A percentile compares a stretch with the other conserved stretches of the same genome.
These are phyloP conservation scores for Chaetomiaceae sp. DNA, from an alignment of 2,329 filamentous ascomycete genomes.

Conservation along the genomic window DNA sequence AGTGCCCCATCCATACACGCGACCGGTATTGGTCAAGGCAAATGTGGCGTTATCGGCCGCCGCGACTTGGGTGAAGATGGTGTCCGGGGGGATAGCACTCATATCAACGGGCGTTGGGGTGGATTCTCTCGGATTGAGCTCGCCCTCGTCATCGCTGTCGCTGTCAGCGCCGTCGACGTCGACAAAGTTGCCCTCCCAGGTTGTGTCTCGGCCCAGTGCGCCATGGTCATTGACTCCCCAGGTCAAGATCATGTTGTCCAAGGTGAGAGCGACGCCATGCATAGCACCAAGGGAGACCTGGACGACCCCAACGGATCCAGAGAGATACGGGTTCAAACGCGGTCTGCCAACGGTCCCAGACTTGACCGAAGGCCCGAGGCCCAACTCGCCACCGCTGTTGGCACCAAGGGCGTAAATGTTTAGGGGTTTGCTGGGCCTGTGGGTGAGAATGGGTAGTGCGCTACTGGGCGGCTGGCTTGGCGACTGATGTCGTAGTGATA, in stretches of 20 bases:
- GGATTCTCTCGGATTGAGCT: slow-evolving; percentile 58
- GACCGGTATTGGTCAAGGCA: slow-evolving; percentile 67
- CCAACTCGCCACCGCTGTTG: slow-evolving; percentile 72
- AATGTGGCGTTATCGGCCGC: slow-evolving; percentile 72
- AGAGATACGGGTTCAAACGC: slow-evolving; percentile 60
- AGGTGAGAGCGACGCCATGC: slow-evolving; percentile 71
- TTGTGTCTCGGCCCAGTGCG: slow-evolving; percentile 69
- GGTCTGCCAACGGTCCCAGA: slow-evolving; percentile 65
- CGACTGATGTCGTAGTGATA: not conserved
- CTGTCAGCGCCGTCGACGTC: slow-evolving; percentile 46
- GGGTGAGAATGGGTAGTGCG: slow-evolving; percentile 45
- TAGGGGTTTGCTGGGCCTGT: slow-evolving; percentile 56
- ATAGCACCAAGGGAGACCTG: slow-evolving; percentile 74
- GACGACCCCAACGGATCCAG: slow-evolving; percentile 53
- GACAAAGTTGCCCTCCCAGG: slow-evolving; percentile 52
- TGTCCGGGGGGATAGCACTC: slow-evolving; percentile 25
- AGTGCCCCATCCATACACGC: slow-evolving; percentile 78
- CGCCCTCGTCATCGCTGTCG: slow-evolving; percentile 31
- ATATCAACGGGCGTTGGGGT: slow-evolving; percentile 56
- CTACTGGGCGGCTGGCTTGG: not conserved
- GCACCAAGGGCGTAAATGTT: slow-evolving; percentile 77
- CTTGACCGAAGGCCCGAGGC: slow-evolving; percentile 62
- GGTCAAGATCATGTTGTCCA: slow-evolving; percentile 73
- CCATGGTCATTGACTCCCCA: slow-evolving; percentile 87
- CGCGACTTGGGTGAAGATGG: slow-evolving; percentile 53